Base-by-base conservation (phyloP, 768 basidiomycete species). In the Tricholoma terreum region DNA sequence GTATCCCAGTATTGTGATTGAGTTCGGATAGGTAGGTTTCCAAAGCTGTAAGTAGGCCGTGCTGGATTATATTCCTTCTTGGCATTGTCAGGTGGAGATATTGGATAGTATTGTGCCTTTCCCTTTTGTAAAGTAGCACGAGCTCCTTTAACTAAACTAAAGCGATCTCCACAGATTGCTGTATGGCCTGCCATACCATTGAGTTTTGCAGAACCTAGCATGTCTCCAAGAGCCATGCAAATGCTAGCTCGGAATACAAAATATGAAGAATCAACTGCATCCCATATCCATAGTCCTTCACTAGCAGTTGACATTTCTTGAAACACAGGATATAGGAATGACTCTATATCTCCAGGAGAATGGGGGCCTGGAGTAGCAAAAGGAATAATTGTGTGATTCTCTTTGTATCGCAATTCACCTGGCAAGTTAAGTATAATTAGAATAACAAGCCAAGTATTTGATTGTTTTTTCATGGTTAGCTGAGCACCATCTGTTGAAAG, bases 211-310 rank as follows among this genome's bases (percentile, higher is more conserved):
- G 69, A 71, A 3, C 69, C 71, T 17, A 70, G 57, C 71, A 70
- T 71, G 60, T 73, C 73, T 11, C 71, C 73, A 14, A 64, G 51
- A 6, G 48, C 59, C 57, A 68, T 61, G 19, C 56, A 61, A 34
- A 67, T 54, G 57, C 58, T 58, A 7, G 60, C 60, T 15, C 60
- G 58, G 17, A 58, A 21, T 6, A 71, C 36, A 58, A 70, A 67
- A 54, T 68, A 67, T 1, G 60, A 45, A 14, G 61, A 63, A 7
- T 65, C 54, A 9, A 72, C 1, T 8, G 70, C 67, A 68, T 71
- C 70, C 68, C 69, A 73, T 2, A 68, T 69, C 72, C 72, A 73
- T 2, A 72, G 59, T 6, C 72, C 72, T 55, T 67, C 66, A 59
- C 52, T 56, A 36, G 62, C 61, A 35, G 40, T 12, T 30, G 68